Evolutionary conservation across 2,329 filamentous ascomycete genomes (phyloP), one percentile per base, ranked within the genome.

Genomic region (Ophiostoma piceae): DNA sequence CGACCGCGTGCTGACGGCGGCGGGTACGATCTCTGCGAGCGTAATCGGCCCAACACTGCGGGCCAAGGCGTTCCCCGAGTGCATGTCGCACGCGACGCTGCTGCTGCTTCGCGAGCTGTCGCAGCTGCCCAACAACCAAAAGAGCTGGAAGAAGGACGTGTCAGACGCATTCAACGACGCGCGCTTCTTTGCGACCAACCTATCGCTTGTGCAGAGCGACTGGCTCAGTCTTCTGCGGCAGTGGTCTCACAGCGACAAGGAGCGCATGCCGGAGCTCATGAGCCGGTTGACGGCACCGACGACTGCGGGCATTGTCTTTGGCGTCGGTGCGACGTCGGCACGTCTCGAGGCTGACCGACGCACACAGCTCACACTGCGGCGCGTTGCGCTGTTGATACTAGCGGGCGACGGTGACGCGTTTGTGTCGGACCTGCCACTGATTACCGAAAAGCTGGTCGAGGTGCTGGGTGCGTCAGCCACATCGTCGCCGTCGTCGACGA

Each of bases 231-330:
- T 98, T 16, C 80, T 99, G 29, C 89, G 88, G 54, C 92, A 97
- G 77, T 97, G 94, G 91, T 85, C 88, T 3, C 81, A 94, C 16
- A 87, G 87, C 19, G 95, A 99, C 78, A 97, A 96, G 79, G 94
- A 97, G 69, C 88, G 91, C 66, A 85, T 99, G 80, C 83, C 89
- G 0, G 95, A 99, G 72, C 82, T 97, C 3, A 80, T 98, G 9
- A 84, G 86, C 51, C 90, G 92, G 26, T 86, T 99, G 72, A 89
- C 89, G 6, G 95, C 94, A 3, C 95, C 95, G 6, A 92, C 94
- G 1, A 94, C 94, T 16, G 95, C 96, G 0, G 95, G 95, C 9
- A 96, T 99, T 74, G 94, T 99, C 77, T 99, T 99, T 76, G 95
- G 95, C n/a, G 95, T 99, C 0, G 96, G 96, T 12, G 95, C 95